Conservation (phyloP, 495 filamentous ascomycete genomes). For the Lophiostoma macrostomum region DNA sequence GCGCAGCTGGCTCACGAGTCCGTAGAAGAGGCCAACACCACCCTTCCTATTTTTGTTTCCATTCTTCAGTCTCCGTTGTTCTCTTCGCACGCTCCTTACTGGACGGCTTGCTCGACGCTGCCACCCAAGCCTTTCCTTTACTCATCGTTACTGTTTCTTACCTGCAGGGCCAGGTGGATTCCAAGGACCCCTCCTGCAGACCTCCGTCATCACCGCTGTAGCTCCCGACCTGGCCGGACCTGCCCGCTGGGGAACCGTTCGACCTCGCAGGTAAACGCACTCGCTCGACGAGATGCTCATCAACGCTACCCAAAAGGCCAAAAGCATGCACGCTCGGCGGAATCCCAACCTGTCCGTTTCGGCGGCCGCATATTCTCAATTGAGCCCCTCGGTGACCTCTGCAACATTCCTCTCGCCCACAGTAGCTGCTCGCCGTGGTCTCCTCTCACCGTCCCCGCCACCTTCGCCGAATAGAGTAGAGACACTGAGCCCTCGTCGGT, state of each 20-base stretch:
- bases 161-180: constrained; percentile 33
- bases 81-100: constrained; percentile 32
- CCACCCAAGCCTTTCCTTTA: constrained; percentile 14
- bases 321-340: constrained; percentile 41
- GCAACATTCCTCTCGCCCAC: constrained; percentile 48
- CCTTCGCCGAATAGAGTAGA: constrained; percentile 65
- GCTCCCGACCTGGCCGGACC: neutral
- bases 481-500: constrained; percentile 59
- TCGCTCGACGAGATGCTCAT: constrained; percentile 26
- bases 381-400: constrained; percentile 34
- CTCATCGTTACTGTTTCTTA: neutral
- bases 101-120: constrained; percentile 23
- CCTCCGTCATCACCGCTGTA: neutral
- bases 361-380: constrained; percentile 35
- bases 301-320: constrained; percentile 24
- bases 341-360: constrained; percentile 40
- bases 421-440: constrained; percentile 54
- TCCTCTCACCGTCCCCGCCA: constrained; percentile 56
- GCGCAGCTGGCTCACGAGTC: no score
- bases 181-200: neutral
- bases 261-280: no score
- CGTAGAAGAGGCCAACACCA: no score
- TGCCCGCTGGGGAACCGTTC: neutral
- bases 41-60: no score
- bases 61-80: constrained; percentile 30